These are phyloP conservation scores for Dacryopinax spathularia DNA, from an alignment of 768 basidiomycete genomes.

Conservation along the genomic window DNA sequence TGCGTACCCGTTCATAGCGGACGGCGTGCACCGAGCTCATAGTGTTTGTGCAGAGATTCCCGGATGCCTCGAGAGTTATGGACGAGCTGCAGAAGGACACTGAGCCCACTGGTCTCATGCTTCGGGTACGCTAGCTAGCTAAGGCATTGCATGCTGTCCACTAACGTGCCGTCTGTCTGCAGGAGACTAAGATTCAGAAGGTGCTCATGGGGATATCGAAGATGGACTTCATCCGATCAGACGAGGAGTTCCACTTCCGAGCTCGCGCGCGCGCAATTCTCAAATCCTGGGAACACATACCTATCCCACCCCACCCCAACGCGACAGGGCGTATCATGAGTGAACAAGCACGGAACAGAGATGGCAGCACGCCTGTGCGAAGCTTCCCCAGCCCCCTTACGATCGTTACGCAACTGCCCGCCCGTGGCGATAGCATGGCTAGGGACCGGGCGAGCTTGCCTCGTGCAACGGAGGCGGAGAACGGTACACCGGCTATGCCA, in stretches of 20 bases:
- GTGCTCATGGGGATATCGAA: background rate
- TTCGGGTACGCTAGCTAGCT: background rate
- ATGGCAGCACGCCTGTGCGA: background rate
- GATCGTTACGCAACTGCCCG: background rate
- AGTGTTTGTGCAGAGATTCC: background rate
- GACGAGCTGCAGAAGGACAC: constrained; percentile 1
- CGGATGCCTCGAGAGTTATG: background rate
- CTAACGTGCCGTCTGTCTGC: background rate
- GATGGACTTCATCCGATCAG: background rate
- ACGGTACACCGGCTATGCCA: background rate
- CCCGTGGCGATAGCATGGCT: background rate
- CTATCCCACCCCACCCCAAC: constrained; percentile 11
- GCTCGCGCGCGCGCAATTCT: background rate
- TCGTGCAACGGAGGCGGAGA: background rate
- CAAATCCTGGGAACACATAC: background rate
- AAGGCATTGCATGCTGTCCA: background rate
- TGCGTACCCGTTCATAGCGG: background rate
- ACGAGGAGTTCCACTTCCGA: background rate
- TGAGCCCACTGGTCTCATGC: background rate
- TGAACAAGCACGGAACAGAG: background rate
- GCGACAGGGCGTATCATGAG: background rate
- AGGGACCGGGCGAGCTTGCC: background rate
- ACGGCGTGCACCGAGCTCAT: background rate
- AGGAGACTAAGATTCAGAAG: background rate
- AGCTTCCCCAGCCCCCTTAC: background rate